Percentiles rank a stretch among this genome's conserved stretches.
These are phyloP conservation scores for Penicillium sp. DNA, from an alignment of 2,329 filamentous ascomycete genomes.

Conservation along the genomic window DNA sequence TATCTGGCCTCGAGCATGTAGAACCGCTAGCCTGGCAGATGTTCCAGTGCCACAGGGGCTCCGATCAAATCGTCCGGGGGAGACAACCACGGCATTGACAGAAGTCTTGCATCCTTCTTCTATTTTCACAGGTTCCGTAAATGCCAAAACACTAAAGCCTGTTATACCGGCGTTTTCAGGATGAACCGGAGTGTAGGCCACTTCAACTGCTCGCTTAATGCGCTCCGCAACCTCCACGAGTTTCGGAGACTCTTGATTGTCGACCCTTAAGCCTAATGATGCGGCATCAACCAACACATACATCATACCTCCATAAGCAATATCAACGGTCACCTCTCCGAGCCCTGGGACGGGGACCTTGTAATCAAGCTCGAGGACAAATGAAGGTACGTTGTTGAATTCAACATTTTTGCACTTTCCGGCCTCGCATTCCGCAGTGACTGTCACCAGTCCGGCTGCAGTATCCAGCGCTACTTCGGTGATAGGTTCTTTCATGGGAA, in stretches of 20 bases:
- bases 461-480: constrained; percentile 47
- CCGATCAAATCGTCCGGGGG: constrained; percentile 48
- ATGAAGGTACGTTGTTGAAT: constrained; percentile 49
- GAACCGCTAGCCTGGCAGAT: constrained; percentile 44
- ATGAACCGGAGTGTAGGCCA: constrained; percentile 40
- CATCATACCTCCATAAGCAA: constrained; percentile 51
- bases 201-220: constrained; percentile 44
- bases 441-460: constrained; percentile 45
- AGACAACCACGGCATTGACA: constrained; percentile 46
- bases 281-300: constrained; percentile 45
- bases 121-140: constrained; percentile 37
- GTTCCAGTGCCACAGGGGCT: constrained; percentile 51
- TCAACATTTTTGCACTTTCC: constrained; percentile 48
- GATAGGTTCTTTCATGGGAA: constrained; percentile 47
- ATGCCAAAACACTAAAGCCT: constrained; percentile 43
- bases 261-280: constrained; percentile 38
- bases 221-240: constrained; percentile 46
- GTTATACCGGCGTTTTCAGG: constrained; percentile 45
- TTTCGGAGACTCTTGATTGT: constrained; percentile 31
- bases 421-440: constrained; percentile 43
- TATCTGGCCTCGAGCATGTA: constrained; percentile 45
- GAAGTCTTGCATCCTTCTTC: constrained; percentile 28
- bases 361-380: constrained; percentile 43
- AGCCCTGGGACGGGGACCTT: constrained; percentile 44
- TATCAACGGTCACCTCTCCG: constrained; percentile 42